Conservation (phyloP, 805 yeast genomes). For the Lipomyces anomalus region DNA sequence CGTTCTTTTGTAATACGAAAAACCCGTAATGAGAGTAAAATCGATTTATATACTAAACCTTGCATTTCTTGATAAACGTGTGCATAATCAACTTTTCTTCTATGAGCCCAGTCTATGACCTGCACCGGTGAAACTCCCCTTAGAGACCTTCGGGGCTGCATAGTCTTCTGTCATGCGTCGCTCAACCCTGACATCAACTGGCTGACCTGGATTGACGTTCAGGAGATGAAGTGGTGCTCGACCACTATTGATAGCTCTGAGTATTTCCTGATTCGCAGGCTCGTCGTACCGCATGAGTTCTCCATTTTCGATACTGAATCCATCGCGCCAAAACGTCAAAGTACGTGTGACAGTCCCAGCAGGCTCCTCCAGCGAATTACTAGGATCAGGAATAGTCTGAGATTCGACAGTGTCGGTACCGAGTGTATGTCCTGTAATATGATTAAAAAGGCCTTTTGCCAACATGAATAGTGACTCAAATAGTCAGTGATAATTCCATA, state of each 20-base stretch:
- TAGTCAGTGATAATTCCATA: too few relatives aligned
- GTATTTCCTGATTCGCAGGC: slow-evolving; percentile 73
- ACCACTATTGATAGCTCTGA: slow-evolving; percentile 72
- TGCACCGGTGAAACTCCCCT: slow-evolving; percentile 65
- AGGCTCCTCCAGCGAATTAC: slow-evolving; percentile 23
- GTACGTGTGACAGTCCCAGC: slow-evolving; percentile 62
- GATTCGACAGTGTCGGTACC: slow-evolving; percentile 18
- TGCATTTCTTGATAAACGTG: background rate
- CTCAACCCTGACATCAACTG: slow-evolving; percentile 83
- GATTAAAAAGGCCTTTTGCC: too few relatives aligned
- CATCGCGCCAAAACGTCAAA: slow-evolving; percentile 93
- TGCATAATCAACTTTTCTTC: background rate
- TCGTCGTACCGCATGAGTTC: slow-evolving; percentile 81
- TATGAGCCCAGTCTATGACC: slow-evolving; percentile 81
- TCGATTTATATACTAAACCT: background rate
- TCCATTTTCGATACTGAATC: slow-evolving; percentile 93
- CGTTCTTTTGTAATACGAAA: background rate
- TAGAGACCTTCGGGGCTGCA: slow-evolving; percentile 52
- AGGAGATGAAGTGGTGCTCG: slow-evolving; percentile 82
- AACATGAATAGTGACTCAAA: too few relatives aligned
- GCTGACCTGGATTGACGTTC: slow-evolving; percentile 83
- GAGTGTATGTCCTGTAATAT: slow-evolving; percentile 19
- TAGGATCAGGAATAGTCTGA: slow-evolving; percentile 3
- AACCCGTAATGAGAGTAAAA: background rate
- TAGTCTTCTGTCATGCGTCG: slow-evolving; percentile 78